Evolutionary conservation across 345 rosid genomes (phyloP), one percentile per base, ranked within the genome.

Genomic region (Triadica sebifera): DNA sequence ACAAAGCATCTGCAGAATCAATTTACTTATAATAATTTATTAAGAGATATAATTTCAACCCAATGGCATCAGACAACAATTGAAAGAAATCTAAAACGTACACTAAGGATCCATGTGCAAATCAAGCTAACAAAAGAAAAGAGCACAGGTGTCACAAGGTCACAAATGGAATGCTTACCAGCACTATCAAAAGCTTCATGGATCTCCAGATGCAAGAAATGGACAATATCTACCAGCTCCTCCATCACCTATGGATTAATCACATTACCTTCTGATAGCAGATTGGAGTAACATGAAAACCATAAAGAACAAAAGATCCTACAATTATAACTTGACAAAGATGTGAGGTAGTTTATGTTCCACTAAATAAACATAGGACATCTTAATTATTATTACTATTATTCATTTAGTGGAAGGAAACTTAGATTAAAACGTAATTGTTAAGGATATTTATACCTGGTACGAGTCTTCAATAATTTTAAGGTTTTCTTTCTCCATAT

Each of bases 131-230:
- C 2, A 46, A 46, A 22, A 62, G 47, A 55, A 55, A 55, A 19
- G 19, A 19, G 59, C 34, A 22, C 4, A 46, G 34, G 51, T 45
- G 19, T 67, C 16, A 22, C 22, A n/a, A 71, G 57, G 50, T 24
- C 52, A 63, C 4, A 39, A 9, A 29, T 58, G 67, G 19, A 78
- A 72, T 76, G 74, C 84, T 82, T 81, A 93, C 99, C 98, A 19
- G 96, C 90, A 81, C 71, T 78, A 59, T 92, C 96, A 86, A 95
- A 95, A 74, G 94, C 91, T 82, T 90, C 94, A 13, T 87, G 91
- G 74, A 95, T 95, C 85, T 93, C 99, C 82, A 87, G 83, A 83
- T 95, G 98, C 85, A 95, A 86, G 87, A 93, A 91, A 84, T 89
- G 90, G 69, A 91, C 98, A 83, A 90, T 86, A 70, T 95, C 99